A percentile compares a stretch with the other conserved stretches of the same genome.
Evolutionary conservation across 495 filamentous ascomycete species (phyloP).

Genomic region (Acidomyces sp.): DNA sequence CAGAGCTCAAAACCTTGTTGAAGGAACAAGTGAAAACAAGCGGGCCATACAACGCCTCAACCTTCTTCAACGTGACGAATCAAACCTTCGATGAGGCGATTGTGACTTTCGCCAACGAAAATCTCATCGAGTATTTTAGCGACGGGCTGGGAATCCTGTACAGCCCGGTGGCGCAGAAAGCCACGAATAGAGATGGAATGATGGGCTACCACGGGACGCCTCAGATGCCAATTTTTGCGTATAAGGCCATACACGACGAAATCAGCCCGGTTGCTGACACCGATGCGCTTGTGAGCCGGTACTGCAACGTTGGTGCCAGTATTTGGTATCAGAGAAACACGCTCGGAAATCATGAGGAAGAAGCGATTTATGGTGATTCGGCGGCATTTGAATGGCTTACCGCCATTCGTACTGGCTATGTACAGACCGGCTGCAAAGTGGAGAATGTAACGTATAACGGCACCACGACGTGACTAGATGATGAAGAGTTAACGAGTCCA

Average conservation of each 20-base stretch:
- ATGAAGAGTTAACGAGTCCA: neutral
- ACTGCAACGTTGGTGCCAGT: constrained; percentile 28
- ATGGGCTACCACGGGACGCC: constrained; percentile 36
- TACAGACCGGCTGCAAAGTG: constrained; percentile 9
- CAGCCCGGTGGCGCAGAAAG: constrained; percentile 19
- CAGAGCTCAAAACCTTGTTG: constrained; percentile 10
- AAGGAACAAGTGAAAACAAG: constrained; percentile 12
- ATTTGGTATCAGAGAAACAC: constrained; percentile 34
- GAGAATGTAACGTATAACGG: constrained; percentile 16
- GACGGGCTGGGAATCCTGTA: constrained; percentile 19
- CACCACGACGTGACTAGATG: neutral
- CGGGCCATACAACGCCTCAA: constrained; percentile 16
- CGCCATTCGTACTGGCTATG: constrained; percentile 11
- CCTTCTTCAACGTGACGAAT: constrained; percentile 25
- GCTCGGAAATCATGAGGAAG: constrained; percentile 25
- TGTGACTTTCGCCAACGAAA: constrained; percentile 23
- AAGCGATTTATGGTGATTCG: constrained; percentile 16
- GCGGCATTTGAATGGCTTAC: constrained; percentile 13
- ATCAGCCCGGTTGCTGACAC: constrained; percentile 32
- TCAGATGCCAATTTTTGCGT: constrained; percentile 35
- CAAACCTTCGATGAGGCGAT: constrained; percentile 22
- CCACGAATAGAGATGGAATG: constrained; percentile 25
- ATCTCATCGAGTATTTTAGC: constrained; percentile 34
- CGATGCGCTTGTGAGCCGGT: constrained; percentile 32
- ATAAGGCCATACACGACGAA: constrained; percentile 40